Base-by-base conservation (phyloP, 148 eudicot species). In the Camellia sinensis region DNA sequence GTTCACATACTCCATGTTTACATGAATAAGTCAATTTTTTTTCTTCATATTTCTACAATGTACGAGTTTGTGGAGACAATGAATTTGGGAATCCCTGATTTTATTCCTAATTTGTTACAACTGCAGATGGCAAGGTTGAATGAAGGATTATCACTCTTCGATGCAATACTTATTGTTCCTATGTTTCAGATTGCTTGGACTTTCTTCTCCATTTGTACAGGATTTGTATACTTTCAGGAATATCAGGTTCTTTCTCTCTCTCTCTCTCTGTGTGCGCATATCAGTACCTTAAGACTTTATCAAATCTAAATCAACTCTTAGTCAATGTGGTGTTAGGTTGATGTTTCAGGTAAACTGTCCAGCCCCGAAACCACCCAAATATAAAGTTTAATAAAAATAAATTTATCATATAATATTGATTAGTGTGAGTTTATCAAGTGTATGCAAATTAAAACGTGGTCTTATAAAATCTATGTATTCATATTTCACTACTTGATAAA, bases 131-230 rank as follows among this genome's bases (percentile, higher is more conserved):
- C 98, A 60, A 89, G 98, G 88, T 83, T 96, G 85, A 93, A 96
- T 82, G 97, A 93, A 89, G 99, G 98, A 79, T 83, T 96, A 80
- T 88, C 98, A 9, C 82, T 88, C 43, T 96, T 91, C 80, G 97
- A 95, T 85, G 98, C 99, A 75, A 93, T 95, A 74, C 91, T 95
- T 69, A 95, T 95, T 86, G 98, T 95, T 81, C 98, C 98, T 63
- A 95, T 95, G 97, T 93, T 95, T 86, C 98, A 96, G 88, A 92
- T 96, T 80, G 97, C 91, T 77, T 96, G 99, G 99, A 96, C 99
- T 29, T 93, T 93, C 84, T 96, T 95, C 85, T 95, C 99, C 53
- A 95, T 95, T 82, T 93, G 94, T 91, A 95, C 99, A 84, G 99
- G 99, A 83, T 92, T 95, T 85, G 91, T 95, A 40, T 95, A 95